Evolutionary conservation across 225 moss, liverwort and hornwort species (phyloP).

Genomic region (Straminergon stramineum): DNA sequence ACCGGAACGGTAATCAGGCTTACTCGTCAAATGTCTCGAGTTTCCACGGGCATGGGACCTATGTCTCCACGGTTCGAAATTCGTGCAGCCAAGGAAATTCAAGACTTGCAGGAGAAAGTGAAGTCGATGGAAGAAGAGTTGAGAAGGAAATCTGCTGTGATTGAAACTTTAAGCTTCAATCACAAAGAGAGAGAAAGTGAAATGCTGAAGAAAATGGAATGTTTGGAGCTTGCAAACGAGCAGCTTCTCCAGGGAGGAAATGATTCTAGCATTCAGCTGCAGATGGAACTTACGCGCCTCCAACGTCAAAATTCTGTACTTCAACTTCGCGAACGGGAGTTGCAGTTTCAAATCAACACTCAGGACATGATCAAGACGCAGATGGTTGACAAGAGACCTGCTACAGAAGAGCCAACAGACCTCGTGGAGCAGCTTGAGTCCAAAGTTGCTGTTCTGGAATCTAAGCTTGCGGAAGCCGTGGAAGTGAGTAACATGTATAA

Average conservation of each 20-base stretch:
- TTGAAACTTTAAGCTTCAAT: slow-evolving; percentile 3
- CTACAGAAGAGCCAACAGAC: background rate
- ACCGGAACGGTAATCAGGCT: slow-evolving; percentile 24
- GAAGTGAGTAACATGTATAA: slow-evolving; percentile 57
- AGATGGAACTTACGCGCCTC: slow-evolving; percentile 45
- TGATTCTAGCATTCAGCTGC: slow-evolving; percentile 44
- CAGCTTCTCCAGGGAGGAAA: slow-evolving; percentile 40
- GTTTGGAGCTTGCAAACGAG: slow-evolving; percentile 45
- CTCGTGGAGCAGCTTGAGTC: slow-evolving; percentile 24
- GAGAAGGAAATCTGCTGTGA: slow-evolving; percentile 8
- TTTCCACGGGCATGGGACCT: slow-evolving; percentile 27
- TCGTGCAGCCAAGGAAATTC: slow-evolving; percentile 29
- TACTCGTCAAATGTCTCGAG: slow-evolving; percentile 44
- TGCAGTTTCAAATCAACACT: slow-evolving; percentile 39
- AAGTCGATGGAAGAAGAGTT: slow-evolving; percentile 32
- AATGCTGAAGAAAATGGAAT: slow-evolving; percentile 32
- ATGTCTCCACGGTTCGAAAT: slow-evolving; percentile 26
- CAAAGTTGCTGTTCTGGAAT: slow-evolving; percentile 27
- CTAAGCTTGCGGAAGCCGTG: slow-evolving; percentile 43
- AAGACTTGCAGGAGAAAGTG: slow-evolving; percentile 37
- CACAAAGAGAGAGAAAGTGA: slow-evolving; percentile 27
- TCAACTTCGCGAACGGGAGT: slow-evolving; percentile 45
- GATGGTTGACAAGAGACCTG: slow-evolving; percentile 17
- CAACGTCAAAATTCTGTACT: slow-evolving; percentile 48
- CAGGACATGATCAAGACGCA: slow-evolving; percentile 38